Evolutionary conservation across 2,329 filamentous ascomycete species (phyloP).

Genomic region (Thielaviopsis euricoi): DNA sequence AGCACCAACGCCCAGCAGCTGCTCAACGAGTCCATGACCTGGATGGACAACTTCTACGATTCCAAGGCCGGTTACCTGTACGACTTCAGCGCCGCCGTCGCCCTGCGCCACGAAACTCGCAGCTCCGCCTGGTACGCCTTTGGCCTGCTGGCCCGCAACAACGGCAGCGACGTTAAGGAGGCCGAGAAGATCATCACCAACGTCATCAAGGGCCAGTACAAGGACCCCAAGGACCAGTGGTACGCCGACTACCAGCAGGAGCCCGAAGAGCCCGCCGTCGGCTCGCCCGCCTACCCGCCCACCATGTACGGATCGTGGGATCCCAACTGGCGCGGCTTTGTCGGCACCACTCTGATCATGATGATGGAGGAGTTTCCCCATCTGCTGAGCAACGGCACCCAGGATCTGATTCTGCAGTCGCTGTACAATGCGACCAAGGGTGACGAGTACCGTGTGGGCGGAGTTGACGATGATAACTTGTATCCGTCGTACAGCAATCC

Average conservation of each 20-base stretch:
- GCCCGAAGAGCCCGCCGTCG: conserved; percentile 41
- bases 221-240: conserved; percentile 36
- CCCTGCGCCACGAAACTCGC: conserved; percentile 38
- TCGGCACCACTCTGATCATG: conserved; percentile 41
- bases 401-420: conserved; percentile 32
- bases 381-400: conserved; percentile 23
- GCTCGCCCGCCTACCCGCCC: conserved; percentile 31
- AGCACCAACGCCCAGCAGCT: conserved; percentile 14
- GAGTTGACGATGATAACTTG: conserved; percentile 42
- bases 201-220: conserved; percentile 35
- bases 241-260: conserved; percentile 35
- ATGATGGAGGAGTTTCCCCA: conserved; percentile 40
- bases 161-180: conserved; percentile 29
- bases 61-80: conserved; percentile 34
- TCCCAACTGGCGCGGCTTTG: conserved; percentile 48
- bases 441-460: conserved; percentile 44
- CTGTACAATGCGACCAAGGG: conserved; percentile 39
- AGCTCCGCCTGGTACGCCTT: conserved; percentile 42
- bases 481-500: conserved; percentile 47
- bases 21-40: conserved; percentile 34
- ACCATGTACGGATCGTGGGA: conserved; percentile 42
- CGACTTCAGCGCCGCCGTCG: conserved; percentile 26
- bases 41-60: conserved; percentile 40
- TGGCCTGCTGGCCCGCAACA: conserved; percentile 38
- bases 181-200: conserved; percentile 37